These are phyloP conservation scores for Solanum bukasovii DNA, from an alignment of 257 asterid genomes.

Conservation along the genomic window DNA sequence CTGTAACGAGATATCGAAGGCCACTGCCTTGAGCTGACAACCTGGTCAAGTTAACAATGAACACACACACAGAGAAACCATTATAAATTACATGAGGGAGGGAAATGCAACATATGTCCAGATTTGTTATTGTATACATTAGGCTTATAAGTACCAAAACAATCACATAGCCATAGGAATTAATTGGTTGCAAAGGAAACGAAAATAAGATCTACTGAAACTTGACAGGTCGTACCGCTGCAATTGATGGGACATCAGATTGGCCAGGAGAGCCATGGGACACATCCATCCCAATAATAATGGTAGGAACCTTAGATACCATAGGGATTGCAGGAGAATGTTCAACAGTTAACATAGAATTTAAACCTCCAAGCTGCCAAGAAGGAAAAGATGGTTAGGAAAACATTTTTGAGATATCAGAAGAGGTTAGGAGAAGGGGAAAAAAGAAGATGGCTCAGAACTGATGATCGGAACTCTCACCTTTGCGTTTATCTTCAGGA, in stretches of 20 bases:
- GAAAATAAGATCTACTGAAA: not conserved
- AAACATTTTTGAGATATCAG: not conserved
- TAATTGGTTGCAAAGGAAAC: not conserved
- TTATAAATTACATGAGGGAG: not conserved
- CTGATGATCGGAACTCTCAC: constrained; percentile 16
- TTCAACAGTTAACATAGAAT: constrained; percentile 60
- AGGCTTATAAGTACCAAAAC: not conserved
- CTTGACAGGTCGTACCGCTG: constrained; percentile 46
- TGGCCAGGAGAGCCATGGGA: constrained; percentile 98
- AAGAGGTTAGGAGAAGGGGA: too few species aligned
- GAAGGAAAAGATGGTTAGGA: not conserved
- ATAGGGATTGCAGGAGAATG: constrained; percentile 50
- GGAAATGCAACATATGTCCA: not conserved
- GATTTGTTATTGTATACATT: not conserved
- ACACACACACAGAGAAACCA: not conserved
- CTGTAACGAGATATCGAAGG: constrained; percentile 75
- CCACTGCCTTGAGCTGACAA: constrained; percentile 95
- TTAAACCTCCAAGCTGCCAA: constrained; percentile 80
- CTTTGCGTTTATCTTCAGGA: constrained; percentile 83
- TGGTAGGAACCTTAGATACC: constrained; percentile 68
- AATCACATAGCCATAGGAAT: not conserved
- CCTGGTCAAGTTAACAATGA: constrained; percentile 24
- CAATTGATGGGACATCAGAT: constrained; percentile 89
- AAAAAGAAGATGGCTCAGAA: not conserved
- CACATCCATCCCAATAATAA: constrained; percentile 91